phyloP scores from a whole-genome alignment of 2,329 filamentous ascomycete genomes.

The Metarhizium sp. region DNA sequence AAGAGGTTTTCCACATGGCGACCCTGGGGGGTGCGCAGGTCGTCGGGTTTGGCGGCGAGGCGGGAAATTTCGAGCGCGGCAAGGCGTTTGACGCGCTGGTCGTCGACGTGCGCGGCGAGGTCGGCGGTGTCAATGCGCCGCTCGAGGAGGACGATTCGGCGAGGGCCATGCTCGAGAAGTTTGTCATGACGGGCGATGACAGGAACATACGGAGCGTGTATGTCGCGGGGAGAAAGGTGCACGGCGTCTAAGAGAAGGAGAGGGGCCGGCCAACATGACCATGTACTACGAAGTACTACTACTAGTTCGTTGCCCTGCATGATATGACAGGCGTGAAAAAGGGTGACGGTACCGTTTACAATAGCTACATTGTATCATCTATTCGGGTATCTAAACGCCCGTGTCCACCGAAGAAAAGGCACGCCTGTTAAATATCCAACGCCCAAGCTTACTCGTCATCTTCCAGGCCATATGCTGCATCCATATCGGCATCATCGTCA shows the following conservation, averaged over 20 bases:
- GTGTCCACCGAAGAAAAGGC: background rate
- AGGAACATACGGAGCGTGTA: slow-evolving; percentile 48
- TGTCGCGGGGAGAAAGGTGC: slow-evolving; percentile 33
- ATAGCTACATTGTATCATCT: background rate
- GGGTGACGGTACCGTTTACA: no score
- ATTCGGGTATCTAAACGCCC: background rate
- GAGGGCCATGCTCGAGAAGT: slow-evolving; percentile 48
- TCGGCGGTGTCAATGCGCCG: slow-evolving; percentile 38
- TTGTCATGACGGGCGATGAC: slow-evolving; percentile 57
- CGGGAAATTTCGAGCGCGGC: slow-evolving; percentile 48
- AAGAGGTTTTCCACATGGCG: slow-evolving; percentile 49
- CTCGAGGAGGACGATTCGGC: slow-evolving; percentile 39
- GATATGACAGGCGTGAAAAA: no score
- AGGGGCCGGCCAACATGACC: background rate
- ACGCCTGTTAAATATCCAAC: background rate
- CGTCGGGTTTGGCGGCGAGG: slow-evolving; percentile 39
- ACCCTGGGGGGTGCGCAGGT: slow-evolving; percentile 53
- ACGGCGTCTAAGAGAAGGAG: slow-evolving; percentile 2
- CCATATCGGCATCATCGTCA: slow-evolving; percentile 28
- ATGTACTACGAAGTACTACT: no score
- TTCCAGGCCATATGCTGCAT: slow-evolving; percentile 19
- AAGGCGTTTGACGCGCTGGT: slow-evolving; percentile 54
- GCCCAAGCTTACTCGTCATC: slow-evolving; percentile 1
- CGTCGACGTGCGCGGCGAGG: slow-evolving; percentile 28
- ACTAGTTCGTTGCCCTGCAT: no score